Percentiles rank a stretch among this genome's conserved stretches.
Evolutionary conservation across 257 asterid genomes (phyloP).

Genomic region (Galeopsis tetrahit): DNA sequence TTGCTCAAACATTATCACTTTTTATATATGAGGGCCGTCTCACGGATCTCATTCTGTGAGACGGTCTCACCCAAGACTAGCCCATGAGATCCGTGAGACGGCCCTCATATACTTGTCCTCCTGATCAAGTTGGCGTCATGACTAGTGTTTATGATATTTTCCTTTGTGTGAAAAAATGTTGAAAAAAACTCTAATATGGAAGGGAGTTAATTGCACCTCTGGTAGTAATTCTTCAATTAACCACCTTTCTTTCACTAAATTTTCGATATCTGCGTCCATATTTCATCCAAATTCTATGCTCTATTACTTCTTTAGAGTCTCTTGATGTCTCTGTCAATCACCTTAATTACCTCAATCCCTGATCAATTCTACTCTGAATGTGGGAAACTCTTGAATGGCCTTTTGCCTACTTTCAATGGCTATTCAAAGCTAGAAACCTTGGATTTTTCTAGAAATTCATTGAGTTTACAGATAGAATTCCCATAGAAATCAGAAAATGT

Average conservation of each 20-base stretch:
- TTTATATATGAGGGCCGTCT: too few relatives aligned
- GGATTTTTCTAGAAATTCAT: slow-evolving; percentile 59
- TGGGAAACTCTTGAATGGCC: slow-evolving; percentile 47
- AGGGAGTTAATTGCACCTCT: slow-evolving; percentile 57
- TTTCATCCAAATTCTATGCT: slow-evolving; percentile 56
- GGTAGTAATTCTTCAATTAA: slow-evolving; percentile 47
- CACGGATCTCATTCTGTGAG: too few relatives aligned
- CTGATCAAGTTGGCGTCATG: background rate
- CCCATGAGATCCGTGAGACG: too few relatives aligned
- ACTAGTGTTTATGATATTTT: background rate
- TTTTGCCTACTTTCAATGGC: slow-evolving; percentile 60
- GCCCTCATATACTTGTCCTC: too few relatives aligned
- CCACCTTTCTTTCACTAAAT: slow-evolving; percentile 39
- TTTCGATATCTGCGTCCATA: slow-evolving; percentile 52
- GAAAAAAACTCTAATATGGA: slow-evolving; percentile 51
- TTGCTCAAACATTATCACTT: too few relatives aligned
- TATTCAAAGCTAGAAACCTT: slow-evolving; percentile 51
- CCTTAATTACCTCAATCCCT: slow-evolving; percentile 62
- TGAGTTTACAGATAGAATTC: slow-evolving; percentile 53
- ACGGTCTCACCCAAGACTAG: too few relatives aligned
- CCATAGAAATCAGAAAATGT: slow-evolving; percentile 44
- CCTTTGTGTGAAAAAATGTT: slow-evolving; percentile 47
- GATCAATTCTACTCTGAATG: slow-evolving; percentile 49
- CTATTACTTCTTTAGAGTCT: slow-evolving; percentile 53
- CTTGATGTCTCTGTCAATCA: slow-evolving; percentile 65